These are phyloP conservation scores for Hypoxylon rubiginosum DNA, from an alignment of 2,329 filamentous ascomycete genomes.

Conservation along the genomic window DNA sequence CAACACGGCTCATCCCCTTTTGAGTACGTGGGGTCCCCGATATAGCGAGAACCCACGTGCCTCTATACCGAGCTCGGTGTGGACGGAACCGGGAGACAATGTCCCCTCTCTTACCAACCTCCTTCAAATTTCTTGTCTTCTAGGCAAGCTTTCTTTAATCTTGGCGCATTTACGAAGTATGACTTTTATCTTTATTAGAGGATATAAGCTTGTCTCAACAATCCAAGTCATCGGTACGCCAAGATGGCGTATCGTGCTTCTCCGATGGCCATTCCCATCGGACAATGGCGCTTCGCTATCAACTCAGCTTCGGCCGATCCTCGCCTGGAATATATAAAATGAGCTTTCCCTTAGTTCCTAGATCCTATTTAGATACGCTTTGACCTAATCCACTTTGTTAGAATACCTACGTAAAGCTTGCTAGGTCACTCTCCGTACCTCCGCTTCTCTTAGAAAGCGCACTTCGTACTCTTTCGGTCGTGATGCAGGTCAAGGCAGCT, in stretches of 20 bases:
- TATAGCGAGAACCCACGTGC: slow-evolving; percentile 25
- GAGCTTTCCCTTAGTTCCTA: slow-evolving; percentile 13
- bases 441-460: background rate
- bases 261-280: slow-evolving; percentile 15
- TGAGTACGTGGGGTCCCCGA: background rate
- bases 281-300: slow-evolving; percentile 12
- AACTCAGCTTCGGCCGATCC: slow-evolving; percentile 22
- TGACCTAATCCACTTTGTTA: background rate
- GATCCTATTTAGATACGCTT: slow-evolving; percentile 1
- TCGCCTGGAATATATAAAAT: slow-evolving; percentile 15
- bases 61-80: slow-evolving; percentile 25
- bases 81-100: background rate
- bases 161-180: background rate
- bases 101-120: background rate
- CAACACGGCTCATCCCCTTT: slow-evolving; percentile 10
- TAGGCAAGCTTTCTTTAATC: background rate
- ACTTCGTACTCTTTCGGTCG: background rate
- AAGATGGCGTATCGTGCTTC: slow-evolving; percentile 11
- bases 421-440: background rate
- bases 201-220: background rate
- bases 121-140: background rate
- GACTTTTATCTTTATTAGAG: background rate
- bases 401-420: background rate
- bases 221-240: slow-evolving; percentile 4
- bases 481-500: slow-evolving; percentile 28